Percentiles rank a stretch among this genome's conserved stretches.
phyloP scores from a whole-genome alignment of 1,284 basidiomycete species.

The Polyporus tsugae region DNA sequence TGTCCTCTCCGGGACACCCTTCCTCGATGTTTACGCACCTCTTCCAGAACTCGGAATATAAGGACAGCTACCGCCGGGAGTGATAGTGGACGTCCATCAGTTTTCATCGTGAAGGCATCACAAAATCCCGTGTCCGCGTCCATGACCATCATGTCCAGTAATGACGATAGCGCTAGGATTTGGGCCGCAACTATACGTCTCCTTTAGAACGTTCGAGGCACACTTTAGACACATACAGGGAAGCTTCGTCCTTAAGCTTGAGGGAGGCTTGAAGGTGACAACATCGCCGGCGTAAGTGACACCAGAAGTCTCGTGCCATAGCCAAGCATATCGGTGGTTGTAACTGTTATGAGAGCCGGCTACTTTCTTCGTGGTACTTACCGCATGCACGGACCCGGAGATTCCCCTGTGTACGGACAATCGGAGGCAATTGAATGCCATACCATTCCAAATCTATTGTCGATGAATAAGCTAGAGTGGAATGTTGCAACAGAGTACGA shows the following conservation, averaged over 20 bases:
- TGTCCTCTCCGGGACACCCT: not conserved
- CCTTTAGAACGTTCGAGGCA: too few relatives aligned
- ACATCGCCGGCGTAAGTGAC: too few relatives aligned
- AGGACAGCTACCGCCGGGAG: conserved; percentile 28
- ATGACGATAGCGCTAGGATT: too few relatives aligned
- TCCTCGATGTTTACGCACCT: not conserved
- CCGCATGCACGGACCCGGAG: not conserved
- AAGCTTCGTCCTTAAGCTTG: too few relatives aligned
- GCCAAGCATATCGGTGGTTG: not conserved
- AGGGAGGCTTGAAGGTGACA: too few relatives aligned
- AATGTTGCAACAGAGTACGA: not conserved
- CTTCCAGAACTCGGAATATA: conserved; percentile 30
- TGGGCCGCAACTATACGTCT: too few relatives aligned
- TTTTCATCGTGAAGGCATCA: not conserved
- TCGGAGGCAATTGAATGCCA: not conserved
- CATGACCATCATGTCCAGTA: too few relatives aligned
- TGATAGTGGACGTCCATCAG: not conserved
- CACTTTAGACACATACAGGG: too few relatives aligned
- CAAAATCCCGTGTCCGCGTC: not conserved
- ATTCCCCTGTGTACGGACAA: not conserved
- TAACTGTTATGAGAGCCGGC: not conserved
- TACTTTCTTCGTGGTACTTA: not conserved
- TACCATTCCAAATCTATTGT: not conserved
- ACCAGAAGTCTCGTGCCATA: not conserved
- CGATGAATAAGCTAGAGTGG: not conserved